Evolutionary conservation across 2,329 filamentous ascomycete species (phyloP), one percentile per base, ranked within the genome.

Genomic region (Epichloe typhina): DNA sequence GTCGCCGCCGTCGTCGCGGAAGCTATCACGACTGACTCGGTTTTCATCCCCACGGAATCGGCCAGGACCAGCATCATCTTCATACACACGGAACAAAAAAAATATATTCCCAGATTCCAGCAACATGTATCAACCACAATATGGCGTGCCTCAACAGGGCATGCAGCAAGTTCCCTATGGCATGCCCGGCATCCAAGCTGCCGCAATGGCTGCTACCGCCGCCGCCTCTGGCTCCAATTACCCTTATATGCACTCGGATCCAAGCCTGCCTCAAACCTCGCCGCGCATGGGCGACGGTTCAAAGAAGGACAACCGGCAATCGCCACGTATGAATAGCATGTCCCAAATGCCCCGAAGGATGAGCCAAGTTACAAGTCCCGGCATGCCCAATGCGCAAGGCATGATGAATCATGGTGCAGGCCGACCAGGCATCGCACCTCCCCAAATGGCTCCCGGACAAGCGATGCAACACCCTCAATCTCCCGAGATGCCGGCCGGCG

Each of bases 121-220:
- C 37, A 87, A 83, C 76, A 88, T 83, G 71, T 96, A 95, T 68
- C 80, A 86, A 61, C 79, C 85, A 65, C 75, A 81, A 56, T 91
- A 89, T 64, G 83, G 80, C 52, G 85, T 90, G 52, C 75, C 84
- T 54, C 79, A 83, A 56, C 76, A 82, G 59, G 76, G 76, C 61
- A 88, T 95, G 80, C 83, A 86, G 71, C 62, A 62, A 51, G 64
- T 68, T 35, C 60, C 64, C 19, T 95, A 95, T 71, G 83, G 78
- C 52, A 88, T 91, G 69, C 84, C 84, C 36, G 80, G 84, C 19
- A 88, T 89, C 45, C 88, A 95, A 67, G 89, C 89, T 13, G 90
- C 91, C 47, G 90, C 90, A 52, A 93, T 95, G 87, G 90, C 86
- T 43, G 80, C 86, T 21, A 95, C 90, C 1, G 91, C 91, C 17